Conservation (phyloP, 805 yeast species). For the Pichia scutulata region DNA sequence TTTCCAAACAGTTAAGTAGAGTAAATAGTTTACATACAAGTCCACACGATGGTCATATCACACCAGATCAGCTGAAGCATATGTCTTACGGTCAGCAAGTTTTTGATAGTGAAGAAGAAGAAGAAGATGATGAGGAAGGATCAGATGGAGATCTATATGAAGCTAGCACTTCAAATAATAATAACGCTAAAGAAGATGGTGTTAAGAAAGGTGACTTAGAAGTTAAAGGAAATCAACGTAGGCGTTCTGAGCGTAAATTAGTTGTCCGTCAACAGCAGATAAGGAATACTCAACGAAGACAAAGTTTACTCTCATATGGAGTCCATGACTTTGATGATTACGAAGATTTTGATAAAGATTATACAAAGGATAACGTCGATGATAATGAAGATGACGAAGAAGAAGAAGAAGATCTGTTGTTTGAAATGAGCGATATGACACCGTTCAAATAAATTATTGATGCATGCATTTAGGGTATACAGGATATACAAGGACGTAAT, state of each 20-base stretch:
- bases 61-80: slow-evolving; percentile 19
- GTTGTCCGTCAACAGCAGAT: neutral
- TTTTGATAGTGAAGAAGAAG: slow-evolving; percentile 29
- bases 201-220: neutral
- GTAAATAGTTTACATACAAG: neutral
- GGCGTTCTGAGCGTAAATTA: neutral
- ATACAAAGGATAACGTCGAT: neutral
- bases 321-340: neutral
- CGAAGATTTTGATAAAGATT: neutral
- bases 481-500: neutral
- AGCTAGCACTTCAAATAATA: neutral
- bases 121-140: slow-evolving; percentile 9
- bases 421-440: slow-evolving; percentile 72
- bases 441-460: slow-evolving; percentile 15
- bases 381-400: slow-evolving; percentile 36
- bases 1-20: neutral
- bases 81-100: slow-evolving; percentile 28
- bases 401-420: slow-evolving; percentile 43
- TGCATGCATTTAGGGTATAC: neutral
- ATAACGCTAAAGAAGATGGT: neutral
- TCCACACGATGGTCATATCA: slow-evolving; percentile 17
- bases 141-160: neutral
- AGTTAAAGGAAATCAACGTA: neutral
- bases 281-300: slow-evolving; percentile 5
- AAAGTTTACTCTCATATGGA: neutral